phyloP scores from a whole-genome alignment of 2,329 filamentous ascomycete species.

The Penicillium sp. region DNA sequence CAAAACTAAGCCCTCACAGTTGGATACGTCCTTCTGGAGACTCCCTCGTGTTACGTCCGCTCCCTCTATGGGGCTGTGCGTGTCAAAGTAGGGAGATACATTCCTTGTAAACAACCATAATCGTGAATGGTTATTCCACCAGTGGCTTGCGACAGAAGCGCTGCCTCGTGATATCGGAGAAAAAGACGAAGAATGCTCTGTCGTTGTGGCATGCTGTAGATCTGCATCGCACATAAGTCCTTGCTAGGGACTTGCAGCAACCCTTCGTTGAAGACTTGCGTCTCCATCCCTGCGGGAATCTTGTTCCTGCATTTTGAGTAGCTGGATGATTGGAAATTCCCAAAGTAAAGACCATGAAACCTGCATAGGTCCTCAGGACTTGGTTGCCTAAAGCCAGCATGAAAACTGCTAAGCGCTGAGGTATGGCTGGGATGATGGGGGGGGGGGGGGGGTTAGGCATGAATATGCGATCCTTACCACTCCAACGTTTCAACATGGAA shows the following conservation, averaged over 20 bases:
- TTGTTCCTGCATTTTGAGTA: not conserved
- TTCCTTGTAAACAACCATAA: conserved; percentile 18
- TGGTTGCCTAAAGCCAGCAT: not conserved
- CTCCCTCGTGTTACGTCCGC: conserved; percentile 47
- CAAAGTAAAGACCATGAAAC: not conserved
- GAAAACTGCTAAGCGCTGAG: not conserved
- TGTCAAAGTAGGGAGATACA: conserved; percentile 48
- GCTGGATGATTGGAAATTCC: not conserved
- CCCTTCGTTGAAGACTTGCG: not conserved
- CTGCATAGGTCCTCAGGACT: not conserved
- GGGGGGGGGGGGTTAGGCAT: not conserved
- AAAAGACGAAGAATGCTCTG: not conserved
- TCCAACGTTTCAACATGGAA: conserved; percentile 7
- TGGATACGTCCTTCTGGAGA: conserved; percentile 28
- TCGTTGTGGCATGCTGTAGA: not conserved
- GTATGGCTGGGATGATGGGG: not conserved
- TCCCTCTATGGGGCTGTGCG: conserved; percentile 38
- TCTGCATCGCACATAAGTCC: not conserved
- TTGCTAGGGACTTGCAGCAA: not conserved
- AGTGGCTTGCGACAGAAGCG: not conserved
- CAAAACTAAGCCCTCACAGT: conserved; percentile 35
- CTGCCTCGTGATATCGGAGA: not conserved
- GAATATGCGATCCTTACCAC: not conserved
- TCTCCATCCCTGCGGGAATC: not conserved
- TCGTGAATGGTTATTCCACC: not conserved